A percentile compares a stretch with the other conserved stretches of the same genome.
phyloP scores from a whole-genome alignment of 768 basidiomycete genomes.

The Boletales sp. region DNA sequence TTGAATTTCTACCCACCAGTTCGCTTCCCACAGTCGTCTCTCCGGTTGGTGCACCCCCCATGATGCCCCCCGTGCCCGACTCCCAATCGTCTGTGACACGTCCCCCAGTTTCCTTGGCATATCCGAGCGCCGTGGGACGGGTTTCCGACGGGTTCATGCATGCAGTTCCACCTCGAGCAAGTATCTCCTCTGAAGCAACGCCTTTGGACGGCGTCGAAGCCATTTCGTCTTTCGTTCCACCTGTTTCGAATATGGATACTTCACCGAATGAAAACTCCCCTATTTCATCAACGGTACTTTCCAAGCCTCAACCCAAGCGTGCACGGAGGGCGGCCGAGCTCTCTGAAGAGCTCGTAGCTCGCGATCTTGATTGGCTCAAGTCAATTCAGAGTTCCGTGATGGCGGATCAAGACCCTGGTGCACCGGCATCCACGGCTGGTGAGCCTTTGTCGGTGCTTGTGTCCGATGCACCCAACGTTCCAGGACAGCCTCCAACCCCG shows the following conservation, averaged over 20 bases:
- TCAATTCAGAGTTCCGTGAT: constrained; percentile 4
- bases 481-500: background rate
- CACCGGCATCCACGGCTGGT: background rate
- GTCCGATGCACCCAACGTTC: background rate
- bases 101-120: background rate
- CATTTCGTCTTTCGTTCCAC: background rate
- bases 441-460: background rate
- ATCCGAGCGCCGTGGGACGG: background rate
- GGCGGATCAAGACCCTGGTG: background rate
- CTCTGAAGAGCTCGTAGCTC: constrained; percentile 21
- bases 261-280: no score
- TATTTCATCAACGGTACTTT: background rate
- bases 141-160: background rate
- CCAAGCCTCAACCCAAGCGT: constrained; percentile 29
- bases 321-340: constrained; percentile 15
- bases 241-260: background rate
- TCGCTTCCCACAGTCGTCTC: background rate
- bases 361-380: constrained; percentile 31
- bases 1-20: background rate
- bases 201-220: background rate
- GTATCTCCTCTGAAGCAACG: background rate
- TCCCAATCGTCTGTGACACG: background rate
- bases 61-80: background rate
- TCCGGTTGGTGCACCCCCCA: background rate
- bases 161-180: background rate